A percentile compares a stretch with the other conserved stretches of the same genome.
phyloP scores from a whole-genome alignment of 345 rosid species.

The Carallia pectinifolia region DNA sequence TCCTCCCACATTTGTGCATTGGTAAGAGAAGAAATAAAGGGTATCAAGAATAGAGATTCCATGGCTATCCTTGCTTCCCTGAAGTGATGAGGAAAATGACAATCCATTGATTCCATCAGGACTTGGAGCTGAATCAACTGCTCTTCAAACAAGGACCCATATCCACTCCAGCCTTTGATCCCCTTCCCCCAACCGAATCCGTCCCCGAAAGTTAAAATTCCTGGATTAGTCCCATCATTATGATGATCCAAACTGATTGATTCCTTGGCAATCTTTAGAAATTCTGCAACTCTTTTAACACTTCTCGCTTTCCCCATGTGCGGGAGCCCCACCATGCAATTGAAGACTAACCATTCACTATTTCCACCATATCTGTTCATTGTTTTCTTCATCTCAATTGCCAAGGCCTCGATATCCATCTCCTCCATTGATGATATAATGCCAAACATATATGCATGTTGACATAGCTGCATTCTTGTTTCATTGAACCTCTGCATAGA shows the following conservation, averaged over 20 bases:
- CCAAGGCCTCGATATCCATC: constrained; percentile 24
- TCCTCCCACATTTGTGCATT: constrained; percentile 20
- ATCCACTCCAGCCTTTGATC: constrained; percentile 10
- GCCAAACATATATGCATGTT: constrained; percentile 25
- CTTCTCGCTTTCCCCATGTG: constrained; percentile 34
- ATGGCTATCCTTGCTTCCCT: constrained; percentile 46
- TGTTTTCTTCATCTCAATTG: constrained; percentile 22
- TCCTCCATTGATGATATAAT: constrained; percentile 35
- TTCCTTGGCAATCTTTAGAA: constrained; percentile 29
- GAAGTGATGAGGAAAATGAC: constrained; percentile 25
- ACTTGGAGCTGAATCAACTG: constrained; percentile 25
- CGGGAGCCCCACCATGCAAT: constrained; percentile 36
- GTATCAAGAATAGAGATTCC: constrained; percentile 38
- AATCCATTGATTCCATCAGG: constrained; percentile 37
- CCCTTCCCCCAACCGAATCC: constrained; percentile 25
- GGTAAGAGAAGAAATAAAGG: constrained; percentile 23
- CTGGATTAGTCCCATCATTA: not conserved
- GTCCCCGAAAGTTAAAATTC: constrained; percentile 31
- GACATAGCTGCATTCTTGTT: constrained; percentile 19
- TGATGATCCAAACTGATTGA: constrained; percentile 2
- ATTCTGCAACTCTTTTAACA: constrained; percentile 17
- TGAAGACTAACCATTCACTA: constrained; percentile 40
- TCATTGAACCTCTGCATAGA: constrained; percentile 14
- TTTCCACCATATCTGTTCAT: constrained; percentile 3
- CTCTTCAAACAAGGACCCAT: constrained; percentile 26